These are phyloP conservation scores for Pleoardoris graminearum DNA, from an alignment of 2,329 filamentous ascomycete species.

Conservation along the genomic window DNA sequence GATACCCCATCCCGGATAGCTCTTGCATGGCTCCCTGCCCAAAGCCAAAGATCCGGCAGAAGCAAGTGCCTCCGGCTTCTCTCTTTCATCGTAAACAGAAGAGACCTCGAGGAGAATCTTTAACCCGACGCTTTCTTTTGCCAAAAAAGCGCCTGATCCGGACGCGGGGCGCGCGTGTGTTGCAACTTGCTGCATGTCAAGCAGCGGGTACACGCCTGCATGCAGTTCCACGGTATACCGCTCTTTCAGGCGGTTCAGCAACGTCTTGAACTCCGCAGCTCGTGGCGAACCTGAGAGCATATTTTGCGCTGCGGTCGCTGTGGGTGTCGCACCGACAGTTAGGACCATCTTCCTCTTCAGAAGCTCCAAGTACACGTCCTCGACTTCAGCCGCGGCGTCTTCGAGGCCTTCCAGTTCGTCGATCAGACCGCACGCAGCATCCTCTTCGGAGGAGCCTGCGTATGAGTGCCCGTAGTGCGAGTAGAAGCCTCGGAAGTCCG, in stretches of 20 bases:
- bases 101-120: constrained; percentile 73
- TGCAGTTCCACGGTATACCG: constrained; percentile 65
- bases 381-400: constrained; percentile 49
- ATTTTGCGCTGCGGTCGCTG: constrained; percentile 68
- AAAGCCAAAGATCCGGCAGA: constrained; percentile 71
- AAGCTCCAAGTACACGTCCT: constrained; percentile 23
- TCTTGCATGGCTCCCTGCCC: constrained; percentile 72
- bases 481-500: constrained; percentile 67
- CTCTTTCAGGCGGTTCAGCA: constrained; percentile 45
- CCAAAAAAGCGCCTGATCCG: constrained; percentile 44
- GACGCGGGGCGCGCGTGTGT: constrained; percentile 62
- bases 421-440: constrained; percentile 63
- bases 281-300: constrained; percentile 49
- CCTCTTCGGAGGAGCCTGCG: constrained; percentile 55
- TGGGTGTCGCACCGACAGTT: constrained; percentile 77
- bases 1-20: constrained; percentile 73
- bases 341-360: constrained; percentile 50
- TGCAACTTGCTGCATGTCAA: constrained; percentile 79
- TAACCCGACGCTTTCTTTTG: constrained; percentile 64
- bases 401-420: constrained; percentile 62
- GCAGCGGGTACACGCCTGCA: constrained; percentile 73
- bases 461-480: constrained; percentile 76
- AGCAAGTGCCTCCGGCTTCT: constrained; percentile 66
- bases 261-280: constrained; percentile 45
- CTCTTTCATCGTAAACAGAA: constrained; percentile 60